Evolutionary conservation across 257 asterid genomes (phyloP).

Genomic region (Solanum peruvianum): DNA sequence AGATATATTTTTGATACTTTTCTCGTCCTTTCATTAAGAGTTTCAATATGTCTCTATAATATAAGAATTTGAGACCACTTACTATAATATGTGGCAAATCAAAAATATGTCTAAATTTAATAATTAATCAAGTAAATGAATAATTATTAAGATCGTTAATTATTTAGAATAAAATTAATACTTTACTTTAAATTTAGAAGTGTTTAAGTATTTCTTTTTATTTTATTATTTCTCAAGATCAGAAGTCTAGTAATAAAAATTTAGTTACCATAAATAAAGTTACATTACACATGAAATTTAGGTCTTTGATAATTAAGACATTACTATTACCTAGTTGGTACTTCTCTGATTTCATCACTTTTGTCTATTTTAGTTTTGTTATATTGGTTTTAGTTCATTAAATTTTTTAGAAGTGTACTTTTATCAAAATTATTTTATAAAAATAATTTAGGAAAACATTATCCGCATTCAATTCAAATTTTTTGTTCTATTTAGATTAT

Average conservation of each 20-base stretch:
- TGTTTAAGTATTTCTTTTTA: neutral
- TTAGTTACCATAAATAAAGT: neutral
- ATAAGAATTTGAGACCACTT: neutral
- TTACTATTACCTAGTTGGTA: neutral
- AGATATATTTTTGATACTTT: neutral
- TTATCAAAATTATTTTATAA: too few relatives aligned
- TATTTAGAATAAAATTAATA: too few relatives aligned
- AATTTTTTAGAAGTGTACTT: neutral
- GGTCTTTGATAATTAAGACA: neutral
- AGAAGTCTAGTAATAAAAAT: neutral
- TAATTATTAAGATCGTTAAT: too few relatives aligned
- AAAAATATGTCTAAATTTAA: neutral
- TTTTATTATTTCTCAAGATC: neutral
- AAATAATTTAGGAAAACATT: neutral
- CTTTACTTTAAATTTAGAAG: neutral
- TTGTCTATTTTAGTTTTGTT: neutral
- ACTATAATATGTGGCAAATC: too few relatives aligned
- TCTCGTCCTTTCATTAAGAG: accelerated
- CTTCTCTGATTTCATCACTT: neutral
- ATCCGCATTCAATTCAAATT: accelerated
- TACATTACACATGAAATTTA: neutral
- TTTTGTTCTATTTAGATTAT: too few relatives aligned
- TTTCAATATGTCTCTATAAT: neutral
- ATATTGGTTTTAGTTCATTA: too few relatives aligned
- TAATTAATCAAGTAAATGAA: too few relatives aligned